Base-by-base conservation (phyloP, 2,329 filamentous ascomycete species). In the Rhexocercosporidium sp. region DNA sequence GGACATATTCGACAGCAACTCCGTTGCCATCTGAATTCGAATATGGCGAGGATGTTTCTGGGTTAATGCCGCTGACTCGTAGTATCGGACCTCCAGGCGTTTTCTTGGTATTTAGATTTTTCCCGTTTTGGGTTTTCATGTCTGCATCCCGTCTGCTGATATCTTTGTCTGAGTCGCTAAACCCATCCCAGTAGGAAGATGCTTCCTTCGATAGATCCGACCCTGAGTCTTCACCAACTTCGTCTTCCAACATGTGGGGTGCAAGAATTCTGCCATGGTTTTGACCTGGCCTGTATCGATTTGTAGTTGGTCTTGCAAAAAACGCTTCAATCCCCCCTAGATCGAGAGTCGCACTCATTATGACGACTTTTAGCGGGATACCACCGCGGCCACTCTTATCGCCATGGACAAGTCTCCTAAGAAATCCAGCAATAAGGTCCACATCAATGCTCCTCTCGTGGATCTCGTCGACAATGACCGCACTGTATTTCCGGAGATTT, bases 281-380 rank as follows among this genome's bases (percentile, higher is more conserved):
- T 46, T 72, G 67, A 59, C 73, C 75, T 39, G 74, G 72, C 39
- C 72, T 68, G 6, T 82, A 80, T n/a, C 61, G 66, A 22, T 74
- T 68, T 39, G 61, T 25, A 18, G 67, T 66, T 25, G 71, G 73
- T 39, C 69, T 74, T 56, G 81, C 80, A 71, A 98, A 97, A 78
- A 97, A 98, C 0, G 82, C 82, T 51, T 88, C 84, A 37, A 98
- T 88, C 65, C 86, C 88, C 68, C 95, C 90, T 66, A 97, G 89
- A 78, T 98, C 93, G 44, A 94, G 93, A 7, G 96, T 99, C 59
- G 96, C 96, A 84, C 94, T 97, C 96, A 99, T 99, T 76, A 98
- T 88, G 39, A 97, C 87, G 3, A 98, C 89, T 78, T 97, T 98
- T 65, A 99, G 81, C 0, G 92, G 90, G 34, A 91, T 82, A 5